Evolutionary conservation across 1,284 basidiomycete species (phyloP).

Genomic region (Austroboletus rostrupii): DNA sequence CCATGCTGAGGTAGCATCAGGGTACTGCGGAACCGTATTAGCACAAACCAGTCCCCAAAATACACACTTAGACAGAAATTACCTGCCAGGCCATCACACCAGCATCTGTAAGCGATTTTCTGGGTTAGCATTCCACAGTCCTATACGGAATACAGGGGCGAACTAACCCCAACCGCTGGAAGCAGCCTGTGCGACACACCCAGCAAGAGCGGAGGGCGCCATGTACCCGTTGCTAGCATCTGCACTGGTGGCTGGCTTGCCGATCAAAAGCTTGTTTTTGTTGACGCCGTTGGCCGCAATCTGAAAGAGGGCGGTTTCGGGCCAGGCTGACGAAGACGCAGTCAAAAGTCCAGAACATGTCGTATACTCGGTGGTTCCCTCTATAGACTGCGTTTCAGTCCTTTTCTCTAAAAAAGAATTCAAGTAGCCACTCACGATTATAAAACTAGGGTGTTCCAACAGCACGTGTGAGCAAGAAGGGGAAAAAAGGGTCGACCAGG

Average conservation of each 20-base stretch:
- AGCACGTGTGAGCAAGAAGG: slow-evolving; percentile 3
- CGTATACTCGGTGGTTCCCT: slow-evolving; percentile 44
- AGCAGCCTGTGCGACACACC: slow-evolving; percentile 53
- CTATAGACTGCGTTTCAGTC: slow-evolving; percentile 20
- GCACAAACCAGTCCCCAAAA: slow-evolving; percentile 33
- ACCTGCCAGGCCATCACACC: slow-evolving; percentile 48
- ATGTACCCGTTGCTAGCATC: slow-evolving; percentile 63
- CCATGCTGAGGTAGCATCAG: slow-evolving; percentile 24
- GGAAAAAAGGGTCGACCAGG: background rate
- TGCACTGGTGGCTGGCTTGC: slow-evolving; percentile 52
- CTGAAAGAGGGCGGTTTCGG: slow-evolving; percentile 51
- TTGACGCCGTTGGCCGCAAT: slow-evolving; percentile 54
- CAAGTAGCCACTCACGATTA: slow-evolving; percentile 44
- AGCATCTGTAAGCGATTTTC: slow-evolving; percentile 34
- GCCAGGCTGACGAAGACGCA: slow-evolving; percentile 39
- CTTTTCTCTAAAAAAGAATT: background rate
- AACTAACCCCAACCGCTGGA: slow-evolving; percentile 53
- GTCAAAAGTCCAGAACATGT: slow-evolving; percentile 42
- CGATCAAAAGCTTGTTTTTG: slow-evolving; percentile 53
- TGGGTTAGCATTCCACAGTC: slow-evolving; percentile 1
- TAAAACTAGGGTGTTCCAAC: slow-evolving; percentile 46
- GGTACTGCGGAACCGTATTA: slow-evolving; percentile 26
- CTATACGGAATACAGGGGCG: slow-evolving; percentile 1
- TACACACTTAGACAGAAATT: background rate
- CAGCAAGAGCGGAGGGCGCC: slow-evolving; percentile 45